Conservation (phyloP, 1,139 yeast genomes). For the Scheffersomyces lignicola region DNA sequence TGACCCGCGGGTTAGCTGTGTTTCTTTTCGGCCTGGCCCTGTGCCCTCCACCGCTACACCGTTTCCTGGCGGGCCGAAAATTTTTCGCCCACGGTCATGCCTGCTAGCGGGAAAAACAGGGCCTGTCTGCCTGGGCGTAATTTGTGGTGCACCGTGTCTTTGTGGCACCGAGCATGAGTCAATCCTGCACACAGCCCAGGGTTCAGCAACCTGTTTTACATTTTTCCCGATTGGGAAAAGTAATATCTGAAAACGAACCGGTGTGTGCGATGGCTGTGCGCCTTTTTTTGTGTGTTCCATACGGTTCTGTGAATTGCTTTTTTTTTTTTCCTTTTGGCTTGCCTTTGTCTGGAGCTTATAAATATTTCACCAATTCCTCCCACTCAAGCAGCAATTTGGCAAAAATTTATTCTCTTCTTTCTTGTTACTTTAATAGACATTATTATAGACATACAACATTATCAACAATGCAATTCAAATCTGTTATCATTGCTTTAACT, state of each 20-base stretch:
- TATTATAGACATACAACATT: neutral
- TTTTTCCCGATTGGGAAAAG: constrained; percentile 4
- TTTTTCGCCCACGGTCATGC: too few species aligned
- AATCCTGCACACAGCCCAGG: neutral
- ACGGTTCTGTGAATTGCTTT: too few species aligned
- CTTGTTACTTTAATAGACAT: constrained; percentile 3
- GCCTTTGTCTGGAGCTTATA: neutral
- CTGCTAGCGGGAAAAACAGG: too few species aligned
- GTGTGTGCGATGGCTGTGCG: too few species aligned
- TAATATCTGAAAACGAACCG: constrained; percentile 2
- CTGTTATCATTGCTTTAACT: constrained; percentile 46
- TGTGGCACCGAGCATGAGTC: too few species aligned
- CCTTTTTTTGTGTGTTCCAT: too few species aligned
- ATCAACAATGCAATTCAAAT: constrained; percentile 45
- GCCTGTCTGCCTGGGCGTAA: too few species aligned
- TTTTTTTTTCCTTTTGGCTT: neutral
- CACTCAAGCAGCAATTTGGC: neutral
- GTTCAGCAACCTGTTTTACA: constrained; percentile 1
- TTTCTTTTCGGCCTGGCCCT: too few species aligned
- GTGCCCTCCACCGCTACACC: too few species aligned
- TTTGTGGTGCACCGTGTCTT: too few species aligned
- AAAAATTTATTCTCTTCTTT: constrained; percentile 5
- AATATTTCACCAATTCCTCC: constrained; percentile 1
- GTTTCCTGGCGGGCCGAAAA: too few species aligned
- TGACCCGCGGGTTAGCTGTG: too few species aligned